These are phyloP conservation scores for Candida methanosorbosa DNA, from an alignment of 805 yeast genomes.

Conservation along the genomic window DNA sequence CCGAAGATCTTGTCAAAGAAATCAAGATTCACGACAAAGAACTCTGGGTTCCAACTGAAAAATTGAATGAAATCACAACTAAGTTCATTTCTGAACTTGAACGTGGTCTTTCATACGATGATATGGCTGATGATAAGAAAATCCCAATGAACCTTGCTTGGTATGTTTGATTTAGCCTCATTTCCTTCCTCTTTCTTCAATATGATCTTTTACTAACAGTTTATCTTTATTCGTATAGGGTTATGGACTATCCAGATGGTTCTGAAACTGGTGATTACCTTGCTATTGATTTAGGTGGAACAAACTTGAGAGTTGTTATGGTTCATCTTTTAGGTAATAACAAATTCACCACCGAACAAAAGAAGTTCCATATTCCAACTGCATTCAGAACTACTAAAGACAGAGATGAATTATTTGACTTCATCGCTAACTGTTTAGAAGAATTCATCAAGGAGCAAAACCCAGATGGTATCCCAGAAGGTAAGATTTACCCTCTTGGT, in stretches of 20 bases:
- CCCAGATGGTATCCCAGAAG: constrained; percentile 56
- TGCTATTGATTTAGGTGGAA: constrained; percentile 57
- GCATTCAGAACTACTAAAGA: constrained; percentile 70
- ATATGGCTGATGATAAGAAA: constrained; percentile 35
- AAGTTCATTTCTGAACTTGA: constrained; percentile 44
- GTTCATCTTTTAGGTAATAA: constrained; percentile 57
- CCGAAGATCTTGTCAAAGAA: constrained; percentile 10
- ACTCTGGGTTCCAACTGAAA: constrained; percentile 35
- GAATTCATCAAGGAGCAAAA: constrained; percentile 57
- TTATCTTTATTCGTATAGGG: constrained; percentile 11
- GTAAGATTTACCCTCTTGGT: constrained; percentile 67
- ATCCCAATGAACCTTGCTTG: constrained; percentile 56
- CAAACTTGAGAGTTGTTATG: constrained; percentile 51
- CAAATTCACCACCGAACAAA: constrained; percentile 80
- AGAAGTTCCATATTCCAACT: constrained; percentile 76
- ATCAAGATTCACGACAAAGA: constrained; percentile 24
- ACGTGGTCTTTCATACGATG: constrained; percentile 41
- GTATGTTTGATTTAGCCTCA: constrained; percentile 11
- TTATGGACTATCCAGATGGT: constrained; percentile 50
- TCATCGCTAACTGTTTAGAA: constrained; percentile 80
- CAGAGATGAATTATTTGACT: constrained; percentile 72
- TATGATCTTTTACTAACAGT: not conserved
- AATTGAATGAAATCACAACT: constrained; percentile 33
- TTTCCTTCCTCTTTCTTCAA: not conserved
- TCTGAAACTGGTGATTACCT: constrained; percentile 49